Conservation (phyloP, 305 asterid genomes). For the Fraxinus floribunda region DNA sequence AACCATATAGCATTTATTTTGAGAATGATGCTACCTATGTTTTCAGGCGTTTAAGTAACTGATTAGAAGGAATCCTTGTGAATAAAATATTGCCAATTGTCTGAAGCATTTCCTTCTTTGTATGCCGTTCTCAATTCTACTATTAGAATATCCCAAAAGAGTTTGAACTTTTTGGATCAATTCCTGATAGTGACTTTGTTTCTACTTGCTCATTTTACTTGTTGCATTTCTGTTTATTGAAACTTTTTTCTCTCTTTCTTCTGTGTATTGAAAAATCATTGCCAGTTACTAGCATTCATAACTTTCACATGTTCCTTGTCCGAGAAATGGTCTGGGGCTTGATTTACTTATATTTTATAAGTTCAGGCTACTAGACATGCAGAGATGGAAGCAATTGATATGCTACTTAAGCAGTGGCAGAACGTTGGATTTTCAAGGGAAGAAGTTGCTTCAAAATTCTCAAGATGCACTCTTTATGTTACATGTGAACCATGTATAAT, state of each 20-base stretch:
- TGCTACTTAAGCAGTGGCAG: conserved; percentile 68
- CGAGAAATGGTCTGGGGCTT: neutral
- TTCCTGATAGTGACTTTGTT: neutral
- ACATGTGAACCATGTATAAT: conserved; percentile 95
- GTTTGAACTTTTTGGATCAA: neutral
- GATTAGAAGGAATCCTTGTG: neutral
- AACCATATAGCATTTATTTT: neutral
- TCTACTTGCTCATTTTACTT: neutral
- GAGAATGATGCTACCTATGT: neutral
- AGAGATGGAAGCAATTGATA: conserved; percentile 64
- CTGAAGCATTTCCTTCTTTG: neutral
- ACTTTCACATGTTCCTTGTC: neutral
- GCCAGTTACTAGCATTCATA: neutral
- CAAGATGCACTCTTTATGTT: conserved; percentile 63
- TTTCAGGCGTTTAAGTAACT: neutral
- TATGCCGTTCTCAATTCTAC: neutral
- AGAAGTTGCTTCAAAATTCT: conserved; percentile 44
- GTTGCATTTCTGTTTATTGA: neutral
- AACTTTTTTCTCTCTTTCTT: neutral
- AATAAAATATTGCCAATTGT: neutral
- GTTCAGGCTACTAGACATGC: conserved; percentile 47
- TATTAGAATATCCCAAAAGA: too few relatives aligned
- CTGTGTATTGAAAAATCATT: neutral
- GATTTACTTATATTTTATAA: neutral
- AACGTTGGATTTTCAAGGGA: conserved; percentile 37